Percentiles rank a stretch among this genome's conserved stretches.
These are phyloP conservation scores for Tylopilus rubrobrunneus DNA, from an alignment of 768 basidiomycete genomes.

Conservation along the genomic window DNA sequence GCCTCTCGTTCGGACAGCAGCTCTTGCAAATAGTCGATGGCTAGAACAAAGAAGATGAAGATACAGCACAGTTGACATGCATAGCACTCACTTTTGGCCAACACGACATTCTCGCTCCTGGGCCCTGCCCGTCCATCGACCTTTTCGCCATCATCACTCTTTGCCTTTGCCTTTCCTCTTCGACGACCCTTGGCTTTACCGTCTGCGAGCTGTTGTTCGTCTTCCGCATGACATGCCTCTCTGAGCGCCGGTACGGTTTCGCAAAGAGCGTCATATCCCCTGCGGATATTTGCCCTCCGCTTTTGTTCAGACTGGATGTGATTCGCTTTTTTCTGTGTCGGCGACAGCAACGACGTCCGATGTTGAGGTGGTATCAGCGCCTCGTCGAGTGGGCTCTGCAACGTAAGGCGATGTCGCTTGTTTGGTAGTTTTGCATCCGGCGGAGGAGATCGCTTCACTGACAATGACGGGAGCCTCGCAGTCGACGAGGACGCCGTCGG, in stretches of 20 bases:
- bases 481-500: slow-evolving; percentile 14
- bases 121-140: slow-evolving; percentile 85
- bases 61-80: not conserved
- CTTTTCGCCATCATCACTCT: slow-evolving; percentile 55
- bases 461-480: slow-evolving; percentile 7
- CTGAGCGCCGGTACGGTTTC: slow-evolving; percentile 76
- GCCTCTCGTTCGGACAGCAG: slow-evolving; percentile 57
- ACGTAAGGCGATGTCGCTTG: slow-evolving; percentile 32
- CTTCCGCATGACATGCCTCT: slow-evolving; percentile 67
- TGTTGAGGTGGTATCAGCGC: slow-evolving; percentile 11
- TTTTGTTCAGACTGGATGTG: slow-evolving; percentile 96
- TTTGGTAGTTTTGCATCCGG: slow-evolving; percentile 23
- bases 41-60: slow-evolving; percentile 35
- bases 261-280: slow-evolving; percentile 86
- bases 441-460: slow-evolving; percentile 27
- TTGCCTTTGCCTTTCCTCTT: slow-evolving; percentile 35
- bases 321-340: slow-evolving; percentile 88
- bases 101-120: slow-evolving; percentile 84
- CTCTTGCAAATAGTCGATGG: slow-evolving; percentile 79
- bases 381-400: slow-evolving; percentile 10
- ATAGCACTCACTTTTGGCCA: slow-evolving; percentile 70
- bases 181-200: slow-evolving; percentile 35
- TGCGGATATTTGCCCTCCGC: slow-evolving; percentile 83
- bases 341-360: slow-evolving; percentile 50
- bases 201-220: slow-evolving; percentile 32